Base-by-base conservation (phyloP, 2,329 filamentous ascomycete species). In the Alternaria viburni region DNA sequence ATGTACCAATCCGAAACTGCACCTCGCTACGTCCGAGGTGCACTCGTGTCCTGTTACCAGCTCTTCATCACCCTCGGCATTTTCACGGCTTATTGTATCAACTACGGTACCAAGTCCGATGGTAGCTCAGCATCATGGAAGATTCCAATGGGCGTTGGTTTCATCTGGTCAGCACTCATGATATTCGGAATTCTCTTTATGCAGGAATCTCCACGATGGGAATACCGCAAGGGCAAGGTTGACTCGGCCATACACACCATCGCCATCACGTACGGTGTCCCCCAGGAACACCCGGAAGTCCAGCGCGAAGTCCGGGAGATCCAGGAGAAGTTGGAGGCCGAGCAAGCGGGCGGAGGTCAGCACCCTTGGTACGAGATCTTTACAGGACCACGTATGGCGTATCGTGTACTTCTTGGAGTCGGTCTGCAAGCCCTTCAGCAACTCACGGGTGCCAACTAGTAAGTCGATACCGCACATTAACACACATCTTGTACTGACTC, bases 51-150 rank as follows among this genome's bases (percentile, higher is more conserved):
- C 1, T 86, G 84, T 55, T 91, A 91, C 77, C 90, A 91, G 81
- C 84, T 91, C 4, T 87, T 90, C 75, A 89, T 91, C 74, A 91
- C 89, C 0, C 81, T 91, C 26, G 90, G 90, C 51, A 91, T 92
- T 75, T 88, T 83, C 57, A 73, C 82, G 21, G 84, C 81, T 2
- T 81, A 81, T 62, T 78, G 79, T 69, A 82, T 85, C 77, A 89
- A 91, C 75, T 90, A 82, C 72, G 88, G 88, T 7, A 91, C 89
- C 7, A 81, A 87, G 66, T 78, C 75, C 3, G 81, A 81, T 54
- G 17, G 54, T 1, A 81, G 79, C 67, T 84, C 85, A 21, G 82
- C 83, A 3, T 84, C 87, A 12, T 92, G 89, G 89, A 83, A 89
- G 65, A 86, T 91, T 7, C 86, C 90, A 54, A 86, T 88, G 80